Evolutionary conservation across 176 grass and related monocot genomes (phyloP).

Genomic region (Eleusine indica): DNA sequence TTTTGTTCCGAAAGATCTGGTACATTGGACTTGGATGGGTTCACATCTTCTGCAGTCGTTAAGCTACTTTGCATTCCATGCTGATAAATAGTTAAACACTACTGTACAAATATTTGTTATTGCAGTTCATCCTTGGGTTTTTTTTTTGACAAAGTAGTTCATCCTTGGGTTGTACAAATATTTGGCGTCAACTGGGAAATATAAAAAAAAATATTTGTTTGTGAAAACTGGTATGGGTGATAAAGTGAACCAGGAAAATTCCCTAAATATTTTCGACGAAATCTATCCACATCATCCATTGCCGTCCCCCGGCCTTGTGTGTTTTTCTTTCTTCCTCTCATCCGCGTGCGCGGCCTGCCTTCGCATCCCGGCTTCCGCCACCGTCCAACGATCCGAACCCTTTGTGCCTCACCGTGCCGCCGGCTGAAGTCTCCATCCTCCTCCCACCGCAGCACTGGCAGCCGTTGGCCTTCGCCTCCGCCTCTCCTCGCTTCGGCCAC

Average conservation of each 20-base stretch:
- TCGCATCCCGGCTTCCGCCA: neutral
- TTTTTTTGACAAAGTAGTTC: too few species aligned
- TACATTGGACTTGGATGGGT: neutral
- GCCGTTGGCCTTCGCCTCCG: neutral
- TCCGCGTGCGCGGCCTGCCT: slow-evolving; percentile 8
- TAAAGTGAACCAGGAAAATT: neutral
- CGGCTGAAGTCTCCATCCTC: neutral
- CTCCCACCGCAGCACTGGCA: neutral
- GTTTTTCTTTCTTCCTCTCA: neutral
- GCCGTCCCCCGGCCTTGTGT: neutral
- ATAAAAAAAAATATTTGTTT: neutral
- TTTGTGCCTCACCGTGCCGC: neutral
- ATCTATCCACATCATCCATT: neutral
- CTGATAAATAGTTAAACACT: neutral
- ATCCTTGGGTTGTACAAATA: too few species aligned
- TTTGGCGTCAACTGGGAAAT: too few species aligned
- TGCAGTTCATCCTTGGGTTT: too few species aligned
- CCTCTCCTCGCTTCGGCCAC: neutral
- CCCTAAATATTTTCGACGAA: neutral
- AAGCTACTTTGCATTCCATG: neutral
- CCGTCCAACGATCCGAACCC: neutral
- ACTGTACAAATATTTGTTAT: too few species aligned
- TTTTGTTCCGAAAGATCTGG: neutral
- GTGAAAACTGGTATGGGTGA: neutral
- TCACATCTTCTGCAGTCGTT: neutral